Evolutionary conservation across 106 monocot genomes (phyloP), one percentile per base, ranked within the genome.

Genomic region (Vanilla planifolia): DNA sequence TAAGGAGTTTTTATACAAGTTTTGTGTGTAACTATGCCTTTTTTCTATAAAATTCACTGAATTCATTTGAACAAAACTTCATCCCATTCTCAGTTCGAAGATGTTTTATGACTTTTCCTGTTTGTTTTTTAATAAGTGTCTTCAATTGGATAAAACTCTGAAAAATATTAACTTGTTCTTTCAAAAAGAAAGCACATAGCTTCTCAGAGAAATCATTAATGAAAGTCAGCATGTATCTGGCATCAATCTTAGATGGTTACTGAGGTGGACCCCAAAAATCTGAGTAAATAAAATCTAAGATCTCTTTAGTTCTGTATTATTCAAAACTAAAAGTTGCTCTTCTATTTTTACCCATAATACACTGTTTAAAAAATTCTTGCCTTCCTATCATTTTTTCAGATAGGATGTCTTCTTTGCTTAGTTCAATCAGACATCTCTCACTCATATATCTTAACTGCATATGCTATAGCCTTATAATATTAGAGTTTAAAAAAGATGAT

Each of bases 321-420:
- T 6, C 27, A 24, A 19, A 48, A 8, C 9, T 39, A 21, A 69
- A 61, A 7, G 37, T 46, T 6, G 47, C 9, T 64, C 33, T 43
- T 10, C 8, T 29, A 44, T 51, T 22, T n/a, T 74, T 74, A n/a
- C n/a, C 53, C 42, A 51, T 44, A 4, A 67, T 20, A 25, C 41
- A 61, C 26, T 60, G 51, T 29, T 73, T 52, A 67, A 40, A 67
- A 20, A 67, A 61, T 0, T 66, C 13, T 1, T 66, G 15, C 3
- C 26, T 27, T 0, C n/a, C 6, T 4, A 26, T 23, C 11, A 13
- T 73, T 1, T 60, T 27, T 20, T 13, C 48, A 17, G 13, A 13
- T 2, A 73, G 30, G 3, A 66, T 14, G 0, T 26, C 50, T 51
- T 30, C 0, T 17, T 32, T 66, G 48, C 48, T 40, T 4, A 48